Evolutionary conservation across 2,329 filamentous ascomycete species (phyloP).

Genomic region (Sporothrix dimorphospora): DNA sequence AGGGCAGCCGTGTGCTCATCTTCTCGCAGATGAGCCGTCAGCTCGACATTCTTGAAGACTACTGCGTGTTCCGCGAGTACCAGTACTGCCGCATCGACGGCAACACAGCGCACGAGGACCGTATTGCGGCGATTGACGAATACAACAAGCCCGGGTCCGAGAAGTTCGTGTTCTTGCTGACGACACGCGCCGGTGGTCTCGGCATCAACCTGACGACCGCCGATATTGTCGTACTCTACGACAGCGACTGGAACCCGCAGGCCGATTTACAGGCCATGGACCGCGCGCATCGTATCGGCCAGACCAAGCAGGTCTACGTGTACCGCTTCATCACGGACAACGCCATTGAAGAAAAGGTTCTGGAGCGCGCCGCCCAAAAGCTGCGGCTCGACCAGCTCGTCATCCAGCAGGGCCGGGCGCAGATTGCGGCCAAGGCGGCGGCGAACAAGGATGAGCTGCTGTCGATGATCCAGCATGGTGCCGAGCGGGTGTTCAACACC

Average conservation of each 20-base stretch:
- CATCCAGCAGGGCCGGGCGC: conserved; percentile 94
- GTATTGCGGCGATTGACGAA: conserved; percentile 95
- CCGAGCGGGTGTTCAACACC: conserved; percentile 86
- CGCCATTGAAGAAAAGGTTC: conserved; percentile 96
- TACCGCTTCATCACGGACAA: conserved; percentile 98
- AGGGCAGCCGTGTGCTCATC: conserved; percentile 94
- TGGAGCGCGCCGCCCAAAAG: conserved; percentile 96
- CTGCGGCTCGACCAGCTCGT: conserved; percentile 94
- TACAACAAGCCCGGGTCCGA: conserved; percentile 97
- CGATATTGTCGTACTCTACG: conserved; percentile 94
- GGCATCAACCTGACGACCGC: conserved; percentile 96
- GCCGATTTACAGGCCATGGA: conserved; percentile 99
- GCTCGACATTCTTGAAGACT: conserved; percentile 95
- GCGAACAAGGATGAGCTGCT: conserved; percentile 95
- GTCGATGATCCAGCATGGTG: conserved; percentile 98
- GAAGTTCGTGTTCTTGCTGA: conserved; percentile 94
- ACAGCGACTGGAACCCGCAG: conserved; percentile 99
- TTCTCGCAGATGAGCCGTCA: conserved; percentile 99
- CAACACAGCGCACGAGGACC: conserved; percentile 94
- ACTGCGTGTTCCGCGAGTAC: conserved; percentile 93
- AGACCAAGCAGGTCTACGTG: conserved; percentile 96
- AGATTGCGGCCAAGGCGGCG: conserved; percentile 85
- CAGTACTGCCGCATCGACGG: conserved; percentile 98
- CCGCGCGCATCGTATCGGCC: conserved; percentile 94
- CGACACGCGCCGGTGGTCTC: conserved; percentile 90